phyloP scores from a whole-genome alignment of 1,284 basidiomycete genomes.

The Peniophora sp. region DNA sequence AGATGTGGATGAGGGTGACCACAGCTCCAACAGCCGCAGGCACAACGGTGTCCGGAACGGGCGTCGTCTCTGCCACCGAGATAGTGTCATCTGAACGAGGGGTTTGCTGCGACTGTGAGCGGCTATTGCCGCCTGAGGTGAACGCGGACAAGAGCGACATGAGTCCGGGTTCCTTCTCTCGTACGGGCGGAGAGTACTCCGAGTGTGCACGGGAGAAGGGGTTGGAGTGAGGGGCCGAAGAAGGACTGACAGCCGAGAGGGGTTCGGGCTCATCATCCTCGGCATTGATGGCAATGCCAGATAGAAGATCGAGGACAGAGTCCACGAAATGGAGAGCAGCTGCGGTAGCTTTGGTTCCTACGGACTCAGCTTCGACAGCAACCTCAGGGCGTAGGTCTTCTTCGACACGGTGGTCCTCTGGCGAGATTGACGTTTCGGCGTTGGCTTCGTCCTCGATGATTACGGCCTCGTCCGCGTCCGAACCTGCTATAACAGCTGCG shows the following conservation, averaged over 20 bases:
- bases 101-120: slow-evolving; percentile 42
- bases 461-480: too few relatives aligned
- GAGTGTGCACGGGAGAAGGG: slow-evolving; percentile 52
- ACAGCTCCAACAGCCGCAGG: slow-evolving; percentile 52
- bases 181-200: slow-evolving; percentile 29
- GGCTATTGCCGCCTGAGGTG: slow-evolving; percentile 40
- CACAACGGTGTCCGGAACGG: slow-evolving; percentile 20
- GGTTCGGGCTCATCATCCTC: slow-evolving; percentile 29
- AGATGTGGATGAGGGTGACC: slow-evolving; percentile 56
- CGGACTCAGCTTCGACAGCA: too few relatives aligned
- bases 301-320: slow-evolving; percentile 13
- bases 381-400: too few relatives aligned
- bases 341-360: background rate
- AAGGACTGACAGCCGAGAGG: slow-evolving; percentile 22
- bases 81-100: slow-evolving; percentile 20
- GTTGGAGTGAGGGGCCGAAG: slow-evolving; percentile 18
- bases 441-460: too few relatives aligned
- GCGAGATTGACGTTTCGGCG: too few relatives aligned
- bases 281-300: slow-evolving; percentile 11
- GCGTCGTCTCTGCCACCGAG: slow-evolving; percentile 15
- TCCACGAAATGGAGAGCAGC: slow-evolving; percentile 8
- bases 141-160: slow-evolving; percentile 59
- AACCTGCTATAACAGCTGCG: too few relatives aligned
- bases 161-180: slow-evolving; percentile 45
- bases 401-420: too few relatives aligned